Base-by-base conservation (phyloP, 2,329 filamentous ascomycete genomes). In the Trichoderma brevicompactum region DNA sequence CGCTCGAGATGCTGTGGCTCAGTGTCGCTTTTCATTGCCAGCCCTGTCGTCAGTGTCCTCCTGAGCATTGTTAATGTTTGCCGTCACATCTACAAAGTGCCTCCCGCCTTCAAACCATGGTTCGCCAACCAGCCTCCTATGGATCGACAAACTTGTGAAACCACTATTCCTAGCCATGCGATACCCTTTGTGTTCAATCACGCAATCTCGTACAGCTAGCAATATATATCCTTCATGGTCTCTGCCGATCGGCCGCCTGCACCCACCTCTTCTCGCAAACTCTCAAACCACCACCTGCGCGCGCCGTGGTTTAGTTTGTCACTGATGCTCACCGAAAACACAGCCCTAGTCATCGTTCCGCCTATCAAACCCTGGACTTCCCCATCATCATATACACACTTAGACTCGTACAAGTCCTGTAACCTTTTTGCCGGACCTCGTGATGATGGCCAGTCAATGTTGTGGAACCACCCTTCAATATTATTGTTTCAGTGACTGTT, bases 301-400 rank as follows among this genome's bases (percentile, higher is more conserved):
- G 32, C 17, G 23, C 36, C 46, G 32, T 40, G 46, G 38, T 56
- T 60, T 48, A 36, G 38, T 10, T 36, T 60, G 49, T 36, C 32
- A 41, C 43, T 55, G 48, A 34, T 44, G 23, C 64, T 65, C 64
- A 65, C 56, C 64, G 50, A 62, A 52, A 53, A 44, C 55, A 41
- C 49, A 62, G 41, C 64, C 64, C 55, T 44, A 28, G 64, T 65
- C 28, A 10, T 40, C 28, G 13, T 44, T 48, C 64, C 49, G 50
- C 56, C 64, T 65, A 65, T 65, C 64, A 65, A 54, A 61, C 49
- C 64, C 64, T 55, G 19, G 56, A 48, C 63, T 63, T 54, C 63
- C 63, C 63, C 54, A 59, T 65, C 49, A 44, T 38, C 17, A 61
- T 44, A 53, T 43, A 40, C 32, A 38, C 17, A 53, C n/a, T 23